Percentiles rank a stretch among this genome's conserved stretches.
These are phyloP conservation scores for Blastobotrys ciferrii DNA, from an alignment of 1,139 yeast genomes.

Conservation along the genomic window DNA sequence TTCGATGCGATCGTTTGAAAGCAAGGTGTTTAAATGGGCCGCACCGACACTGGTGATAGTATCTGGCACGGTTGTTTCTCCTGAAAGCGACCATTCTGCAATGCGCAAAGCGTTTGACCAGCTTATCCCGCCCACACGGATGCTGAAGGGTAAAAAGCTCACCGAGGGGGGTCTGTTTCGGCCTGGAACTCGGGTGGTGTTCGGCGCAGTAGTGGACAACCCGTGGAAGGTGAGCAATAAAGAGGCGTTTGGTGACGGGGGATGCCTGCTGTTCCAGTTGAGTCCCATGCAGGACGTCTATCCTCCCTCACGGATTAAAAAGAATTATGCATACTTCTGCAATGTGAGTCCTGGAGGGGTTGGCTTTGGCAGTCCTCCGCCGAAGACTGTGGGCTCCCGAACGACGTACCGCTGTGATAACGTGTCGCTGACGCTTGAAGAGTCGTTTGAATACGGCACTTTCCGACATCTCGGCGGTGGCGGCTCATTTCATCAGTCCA, in stretches of 20 bases:
- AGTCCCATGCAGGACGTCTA: constrained; percentile 64
- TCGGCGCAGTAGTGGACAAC: constrained; percentile 58
- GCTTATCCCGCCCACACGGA: constrained; percentile 24
- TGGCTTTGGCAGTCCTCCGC: constrained; percentile 65
- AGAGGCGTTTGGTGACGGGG: constrained; percentile 63
- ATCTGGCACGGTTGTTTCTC: constrained; percentile 51
- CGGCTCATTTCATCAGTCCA: constrained; percentile 43
- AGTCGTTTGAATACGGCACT: constrained; percentile 73
- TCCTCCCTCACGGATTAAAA: constrained; percentile 29
- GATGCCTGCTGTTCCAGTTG: constrained; percentile 57
- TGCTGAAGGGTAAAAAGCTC: constrained; percentile 31
- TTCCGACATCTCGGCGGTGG: constrained; percentile 67
- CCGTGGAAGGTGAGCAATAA: constrained; percentile 82
- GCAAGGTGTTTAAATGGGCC: constrained; percentile 83
- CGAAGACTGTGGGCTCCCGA: constrained; percentile 22
- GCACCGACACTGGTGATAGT: constrained; percentile 77
- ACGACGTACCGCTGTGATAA: constrained; percentile 47
- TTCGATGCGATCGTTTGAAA: constrained; percentile 81
- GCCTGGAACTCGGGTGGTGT: constrained; percentile 43
- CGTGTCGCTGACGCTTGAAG: constrained; percentile 75
- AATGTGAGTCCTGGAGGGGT: constrained; percentile 56
- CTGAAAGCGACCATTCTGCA: constrained; percentile 9
- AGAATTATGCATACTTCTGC: constrained; percentile 36
- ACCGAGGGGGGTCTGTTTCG: constrained; percentile 16
- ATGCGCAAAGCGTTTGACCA: constrained; percentile 15